A percentile compares a stretch with the other conserved stretches of the same genome.
These are phyloP conservation scores for Nannizziopsis barbatae DNA, from an alignment of 2,329 filamentous ascomycete genomes.

Conservation along the genomic window DNA sequence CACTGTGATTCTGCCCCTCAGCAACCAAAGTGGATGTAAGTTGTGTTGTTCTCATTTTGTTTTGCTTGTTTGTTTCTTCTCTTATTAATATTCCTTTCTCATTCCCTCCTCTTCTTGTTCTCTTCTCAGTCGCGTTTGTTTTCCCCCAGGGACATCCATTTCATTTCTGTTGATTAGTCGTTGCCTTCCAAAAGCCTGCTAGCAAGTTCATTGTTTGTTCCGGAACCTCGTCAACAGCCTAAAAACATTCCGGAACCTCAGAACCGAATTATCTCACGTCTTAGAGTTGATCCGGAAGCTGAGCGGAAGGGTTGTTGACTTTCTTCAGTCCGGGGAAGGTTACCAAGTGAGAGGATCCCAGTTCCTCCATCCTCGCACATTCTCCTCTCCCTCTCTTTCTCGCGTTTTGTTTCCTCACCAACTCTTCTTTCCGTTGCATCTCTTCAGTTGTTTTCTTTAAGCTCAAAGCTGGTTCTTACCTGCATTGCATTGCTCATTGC, in stretches of 20 bases:
- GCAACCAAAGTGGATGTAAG: background rate
- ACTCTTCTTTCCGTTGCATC: too few species aligned
- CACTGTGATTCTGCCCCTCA: background rate
- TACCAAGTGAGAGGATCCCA: too few species aligned
- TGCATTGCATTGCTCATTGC: too few species aligned
- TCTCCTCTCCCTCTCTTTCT: background rate
- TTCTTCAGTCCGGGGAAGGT: background rate
- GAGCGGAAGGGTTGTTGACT: background rate
- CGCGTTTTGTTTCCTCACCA: background rate
- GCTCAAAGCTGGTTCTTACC: too few species aligned
- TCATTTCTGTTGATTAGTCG: background rate
- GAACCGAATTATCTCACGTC: too few species aligned
- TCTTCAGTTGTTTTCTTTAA: too few species aligned
- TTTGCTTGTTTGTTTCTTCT: background rate
- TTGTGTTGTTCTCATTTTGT: background rate
- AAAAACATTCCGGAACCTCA: background rate
- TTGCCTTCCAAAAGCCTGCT: background rate
- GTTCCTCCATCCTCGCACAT: background rate
- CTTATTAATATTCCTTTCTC: background rate
- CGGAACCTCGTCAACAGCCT: background rate
- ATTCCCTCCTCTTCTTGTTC: background rate
- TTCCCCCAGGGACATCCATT: background rate
- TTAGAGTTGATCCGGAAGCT: background rate
- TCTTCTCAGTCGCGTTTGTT: constrained; percentile 7
- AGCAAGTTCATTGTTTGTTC: too few species aligned